These are phyloP conservation scores for Hygrocybe coccinea DNA, from an alignment of 768 basidiomycete genomes.

Conservation along the genomic window DNA sequence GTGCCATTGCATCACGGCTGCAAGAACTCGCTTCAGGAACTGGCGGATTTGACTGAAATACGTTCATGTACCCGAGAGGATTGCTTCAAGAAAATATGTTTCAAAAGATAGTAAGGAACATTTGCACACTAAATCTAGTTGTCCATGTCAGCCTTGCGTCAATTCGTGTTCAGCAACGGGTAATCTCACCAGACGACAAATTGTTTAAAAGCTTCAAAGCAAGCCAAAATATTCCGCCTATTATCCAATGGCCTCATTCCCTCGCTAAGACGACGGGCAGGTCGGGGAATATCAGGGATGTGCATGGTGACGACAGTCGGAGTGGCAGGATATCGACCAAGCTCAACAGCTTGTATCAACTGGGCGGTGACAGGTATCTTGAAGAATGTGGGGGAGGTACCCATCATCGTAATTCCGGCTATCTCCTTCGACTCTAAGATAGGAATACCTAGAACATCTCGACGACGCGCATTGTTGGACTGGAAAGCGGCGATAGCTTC, in stretches of 20 bases:
- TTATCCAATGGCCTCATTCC: slow-evolving; percentile 31
- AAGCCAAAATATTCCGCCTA: slow-evolving; percentile 21
- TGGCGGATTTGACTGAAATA: no score
- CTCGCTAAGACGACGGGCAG: slow-evolving; percentile 17
- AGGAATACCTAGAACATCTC: background rate
- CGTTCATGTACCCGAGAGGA: no score
- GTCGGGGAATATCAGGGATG: slow-evolving; percentile 13
- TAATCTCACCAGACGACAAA: background rate
- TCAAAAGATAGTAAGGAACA: no score
- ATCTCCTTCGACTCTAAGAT: slow-evolving; percentile 12
- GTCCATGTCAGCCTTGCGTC: no score
- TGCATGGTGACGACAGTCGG: slow-evolving; percentile 7
- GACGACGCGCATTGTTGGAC: slow-evolving; percentile 7
- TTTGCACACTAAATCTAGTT: no score
- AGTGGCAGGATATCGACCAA: slow-evolving; percentile 6
- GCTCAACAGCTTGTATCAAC: slow-evolving; percentile 11
- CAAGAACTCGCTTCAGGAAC: no score
- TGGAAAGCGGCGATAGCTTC: slow-evolving; percentile 21
- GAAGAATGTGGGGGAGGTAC: slow-evolving; percentile 28
- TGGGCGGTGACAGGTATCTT: slow-evolving; percentile 22
- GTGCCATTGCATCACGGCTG: no score
- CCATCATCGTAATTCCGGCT: slow-evolving; percentile 27
- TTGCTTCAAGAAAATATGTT: no score
- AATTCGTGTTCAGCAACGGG: background rate
- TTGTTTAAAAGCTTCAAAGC: slow-evolving; percentile 30